These are phyloP conservation scores for Aspergillus indologenus DNA, from an alignment of 495 filamentous ascomycete species.

Conservation along the genomic window DNA sequence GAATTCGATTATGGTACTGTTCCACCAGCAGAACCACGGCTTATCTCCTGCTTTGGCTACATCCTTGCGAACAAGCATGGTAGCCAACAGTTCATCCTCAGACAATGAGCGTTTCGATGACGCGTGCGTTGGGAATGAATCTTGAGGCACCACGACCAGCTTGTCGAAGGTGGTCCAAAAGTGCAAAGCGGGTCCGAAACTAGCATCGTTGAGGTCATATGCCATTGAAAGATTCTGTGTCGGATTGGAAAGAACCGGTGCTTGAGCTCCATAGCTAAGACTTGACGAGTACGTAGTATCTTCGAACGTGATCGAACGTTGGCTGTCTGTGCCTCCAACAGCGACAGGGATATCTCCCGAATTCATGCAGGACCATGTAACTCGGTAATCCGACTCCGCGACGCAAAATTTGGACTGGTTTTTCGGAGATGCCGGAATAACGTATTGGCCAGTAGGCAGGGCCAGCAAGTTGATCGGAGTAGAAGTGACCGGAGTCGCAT, in stretches of 20 bases:
- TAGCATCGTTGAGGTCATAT: slow-evolving; percentile 57
- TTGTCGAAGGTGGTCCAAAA: slow-evolving; percentile 74
- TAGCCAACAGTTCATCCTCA: slow-evolving; percentile 27
- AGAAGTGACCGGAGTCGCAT: slow-evolving; percentile 58
- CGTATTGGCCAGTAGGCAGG: slow-evolving; percentile 63
- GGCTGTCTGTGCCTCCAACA: slow-evolving; percentile 21
- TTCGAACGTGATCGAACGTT: slow-evolving; percentile 28
- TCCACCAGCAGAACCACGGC: slow-evolving; percentile 90
- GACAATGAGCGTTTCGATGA: slow-evolving; percentile 29
- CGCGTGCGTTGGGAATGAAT: slow-evolving; percentile 36
- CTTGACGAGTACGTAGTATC: slow-evolving; percentile 30
- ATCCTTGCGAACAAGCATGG: slow-evolving; percentile 37
- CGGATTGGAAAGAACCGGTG: slow-evolving; percentile 50
- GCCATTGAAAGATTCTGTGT: slow-evolving; percentile 57
- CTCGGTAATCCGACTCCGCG: slow-evolving; percentile 50
- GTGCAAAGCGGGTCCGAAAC: slow-evolving; percentile 71
- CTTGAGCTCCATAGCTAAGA: slow-evolving; percentile 71
- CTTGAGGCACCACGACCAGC: slow-evolving; percentile 67
- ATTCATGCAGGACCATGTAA: slow-evolving; percentile 67
- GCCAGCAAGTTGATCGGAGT: slow-evolving; percentile 56
- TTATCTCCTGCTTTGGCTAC: slow-evolving; percentile 57
- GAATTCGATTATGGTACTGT: slow-evolving; percentile 72
- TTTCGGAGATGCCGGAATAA: slow-evolving; percentile 56
- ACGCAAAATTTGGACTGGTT: slow-evolving; percentile 67
- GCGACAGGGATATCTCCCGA: slow-evolving; percentile 40